phyloP scores from a whole-genome alignment of 108 stramenopile genomes.

The Skeletonema marinoi region DNA sequence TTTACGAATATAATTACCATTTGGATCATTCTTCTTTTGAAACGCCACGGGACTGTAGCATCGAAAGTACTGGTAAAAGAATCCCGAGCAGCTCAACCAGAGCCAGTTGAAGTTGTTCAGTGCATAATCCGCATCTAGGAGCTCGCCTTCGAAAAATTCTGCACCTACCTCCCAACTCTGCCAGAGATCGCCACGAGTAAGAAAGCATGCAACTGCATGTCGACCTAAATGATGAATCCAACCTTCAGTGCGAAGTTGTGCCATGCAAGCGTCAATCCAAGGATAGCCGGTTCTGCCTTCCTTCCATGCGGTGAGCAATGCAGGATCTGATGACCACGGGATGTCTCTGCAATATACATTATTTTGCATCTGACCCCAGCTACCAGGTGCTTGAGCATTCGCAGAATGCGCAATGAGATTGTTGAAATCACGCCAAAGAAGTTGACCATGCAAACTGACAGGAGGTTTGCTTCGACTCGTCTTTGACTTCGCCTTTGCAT shows the following conservation, averaged over 20 bases:
- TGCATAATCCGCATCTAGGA: slow-evolving; percentile 94
- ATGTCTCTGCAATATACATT: slow-evolving; percentile 80
- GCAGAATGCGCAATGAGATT: slow-evolving; percentile 83
- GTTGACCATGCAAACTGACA: slow-evolving; percentile 91
- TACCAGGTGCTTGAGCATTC: slow-evolving; percentile 50
- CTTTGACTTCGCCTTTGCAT: slow-evolving; percentile 34
- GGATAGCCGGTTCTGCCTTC: slow-evolving; percentile 94
- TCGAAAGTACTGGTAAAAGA: slow-evolving; percentile 95
- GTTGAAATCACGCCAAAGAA: slow-evolving; percentile 95
- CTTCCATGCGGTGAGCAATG: slow-evolving; percentile 86
- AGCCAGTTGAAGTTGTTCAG: slow-evolving; percentile 97
- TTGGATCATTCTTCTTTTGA: slow-evolving; percentile 91
- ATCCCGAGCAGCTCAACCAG: slow-evolving; percentile 90
- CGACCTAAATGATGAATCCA: slow-evolving; percentile 97
- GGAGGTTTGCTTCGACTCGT: slow-evolving; percentile 85
- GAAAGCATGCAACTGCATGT: slow-evolving; percentile 97
- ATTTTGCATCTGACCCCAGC: slow-evolving; percentile 75
- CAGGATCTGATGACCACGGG: slow-evolving; percentile 84
- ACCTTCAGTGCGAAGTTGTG: slow-evolving; percentile 86
- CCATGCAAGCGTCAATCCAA: slow-evolving; percentile 97
- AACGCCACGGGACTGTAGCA: slow-evolving; percentile 93
- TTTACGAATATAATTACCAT: slow-evolving; percentile 92
- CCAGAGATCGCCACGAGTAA: slow-evolving; percentile 92
- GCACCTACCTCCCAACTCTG: slow-evolving; percentile 95
- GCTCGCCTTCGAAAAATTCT: slow-evolving; percentile 73